Evolutionary conservation across 2,329 filamentous ascomycete species (phyloP), one percentile per base, ranked within the genome.

Genomic region (Aspergillus versicolor): DNA sequence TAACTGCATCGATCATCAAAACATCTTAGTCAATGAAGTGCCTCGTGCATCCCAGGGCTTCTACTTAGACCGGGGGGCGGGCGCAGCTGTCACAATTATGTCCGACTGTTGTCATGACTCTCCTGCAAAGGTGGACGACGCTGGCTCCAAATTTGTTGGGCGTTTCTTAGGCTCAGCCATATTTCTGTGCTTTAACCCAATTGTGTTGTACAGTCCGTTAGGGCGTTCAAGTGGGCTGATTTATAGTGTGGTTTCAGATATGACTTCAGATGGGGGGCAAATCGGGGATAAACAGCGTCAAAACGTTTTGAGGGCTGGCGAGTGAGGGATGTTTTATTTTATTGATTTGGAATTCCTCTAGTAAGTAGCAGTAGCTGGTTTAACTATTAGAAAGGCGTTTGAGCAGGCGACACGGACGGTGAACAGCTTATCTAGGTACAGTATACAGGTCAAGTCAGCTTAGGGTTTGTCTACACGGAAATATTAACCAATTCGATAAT

Each of bases 141-240:
- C 21, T 27, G 21, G 22, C 43, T n/a, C 43, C 43, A 45, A 9
- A 8, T 27, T 30, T 24, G 45, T n/a, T 43, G 49, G 49, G 38
- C 49, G 49, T 37, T 30, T 32, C 48, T 43, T 51, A 51, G 48
- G 22, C 21, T 51, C 48, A 50, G 47, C 47, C 47, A 50, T 37
- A 43, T 13, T 51, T 17, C 22, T 34, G 3, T 15, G 15, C 22
- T 30, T 19, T 30, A 32, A 19, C n/a, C 38, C 48, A 42, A 51
- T 51, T n/a, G 48, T 32, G 48, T 41, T 32, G 15, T 42, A 30
- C 48, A 41, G 22, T 42, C 48, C n/a, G 22, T 21, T 51, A 51
- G 38, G 48, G 48, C 48, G 42, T 51, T 38, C 48, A 51, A 43
- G 34, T 42, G 48, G 48, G 48, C 38, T 51, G 48, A 32, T 51